Base-by-base conservation (phyloP, 2,329 filamentous ascomycete genomes). In the Neofusicoccum cordaticola region DNA sequence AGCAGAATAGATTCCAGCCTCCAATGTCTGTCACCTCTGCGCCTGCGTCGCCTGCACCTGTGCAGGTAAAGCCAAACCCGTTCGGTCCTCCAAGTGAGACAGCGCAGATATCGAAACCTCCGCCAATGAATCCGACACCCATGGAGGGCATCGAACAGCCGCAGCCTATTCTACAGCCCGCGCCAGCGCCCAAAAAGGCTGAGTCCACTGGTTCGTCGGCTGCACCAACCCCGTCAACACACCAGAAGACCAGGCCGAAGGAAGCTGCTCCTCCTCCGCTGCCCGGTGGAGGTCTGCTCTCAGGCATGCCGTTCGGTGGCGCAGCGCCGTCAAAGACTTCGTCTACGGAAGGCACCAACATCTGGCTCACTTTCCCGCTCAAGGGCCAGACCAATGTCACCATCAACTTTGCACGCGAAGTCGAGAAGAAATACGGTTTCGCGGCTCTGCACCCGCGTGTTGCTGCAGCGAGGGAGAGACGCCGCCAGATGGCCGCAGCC, bases 361-460 rank as follows among this genome's bases (percentile, higher is more conserved):
- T 99, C 67, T 86, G 96, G 62, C 84, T 99, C 17, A 88, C 90
- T 63, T 89, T 99, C 65, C 88, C 91, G 0, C 84, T 99, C 44
- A 86, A 89, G 65, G 91, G 92, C 45, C 88, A 91, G 70, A 90
- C 87, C 41, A 97, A 97, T 75, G 92, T 94, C 69, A 94, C 96
- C 67, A 88, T 99, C 79, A 98, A 98, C 76, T 97, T 98, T 69
- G 93, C 94, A 72, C 91, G 92, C 50, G 84, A 98, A 78, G 95
- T 96, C 11, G 92, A 97, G 77, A 93, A 96, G 68, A 90, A 90
- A 67, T 98, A 97, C 75, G 95, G 95, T 27, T 97, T 94, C 83
- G 93, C 96, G 67, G 95, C 94, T 0, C 83, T 98, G 41, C 93
- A 98, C 74, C 95, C 95, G 35, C 90, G 93, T 7, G 84, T 96